Base-by-base conservation (phyloP, 805 yeast species). In the Candida caryicola region DNA sequence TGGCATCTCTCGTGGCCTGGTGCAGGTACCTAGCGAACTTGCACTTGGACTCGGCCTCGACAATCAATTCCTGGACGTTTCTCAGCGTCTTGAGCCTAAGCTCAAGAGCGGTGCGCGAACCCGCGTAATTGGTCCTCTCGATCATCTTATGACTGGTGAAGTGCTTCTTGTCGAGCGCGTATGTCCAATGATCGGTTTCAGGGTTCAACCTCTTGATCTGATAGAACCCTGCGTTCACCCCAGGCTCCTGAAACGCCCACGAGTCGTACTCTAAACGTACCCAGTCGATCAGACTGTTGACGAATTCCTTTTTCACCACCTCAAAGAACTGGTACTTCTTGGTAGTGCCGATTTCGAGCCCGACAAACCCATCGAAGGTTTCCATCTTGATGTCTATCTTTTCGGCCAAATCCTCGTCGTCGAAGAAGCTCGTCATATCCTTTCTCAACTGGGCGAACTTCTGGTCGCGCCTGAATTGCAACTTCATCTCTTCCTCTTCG, bases 251-350 rank as follows among this genome's bases (percentile, higher is more conserved):
- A n/a, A 13, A 25, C 0, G 64, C 71, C 71, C 71, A 66, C 4
- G 52, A 31, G 37, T 59, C 52, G 40, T 56, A 57, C 33, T 57
- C 68, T 12, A 65, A 47, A n/a, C 69, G 40, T 2, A 59, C 37
- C 70, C 69, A 64, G 10, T 28, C 12, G 3, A 52, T 30, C 2
- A 21, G 27, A 31, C 5, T 39, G 14, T 15, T 34, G 21, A 23
- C 15, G 25, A 64, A 40, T 4, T 42, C 43, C 10, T 36, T 26
- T 30, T 49, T 46, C 1, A 59, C 49, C 2, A 17, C 33, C 3
- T 35, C 37, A 4, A 37, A 28, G 5, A 40, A 34, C n/a, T 44
- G 40, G 32, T 32, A 52, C 7, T 40, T 39, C 10, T 40, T 21
- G 1, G 30, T 29, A 16, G 37, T 46, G 3, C 41, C 38, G 3